Evolutionary conservation across 139 green algal species (phyloP).

Genomic region (Chlamydomonas asymmetrica): DNA sequence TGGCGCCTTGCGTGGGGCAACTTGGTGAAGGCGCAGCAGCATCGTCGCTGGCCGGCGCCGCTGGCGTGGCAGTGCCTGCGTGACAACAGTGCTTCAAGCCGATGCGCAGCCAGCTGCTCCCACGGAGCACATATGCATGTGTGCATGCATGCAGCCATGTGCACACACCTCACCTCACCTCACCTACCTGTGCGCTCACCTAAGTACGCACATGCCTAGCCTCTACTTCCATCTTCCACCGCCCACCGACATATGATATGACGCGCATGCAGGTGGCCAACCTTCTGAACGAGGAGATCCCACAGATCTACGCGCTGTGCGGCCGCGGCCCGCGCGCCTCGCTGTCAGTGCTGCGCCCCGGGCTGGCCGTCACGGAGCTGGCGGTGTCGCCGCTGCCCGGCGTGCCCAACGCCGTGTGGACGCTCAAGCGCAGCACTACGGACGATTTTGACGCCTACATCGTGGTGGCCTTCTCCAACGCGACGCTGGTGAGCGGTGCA

Average conservation of each 20-base stretch:
- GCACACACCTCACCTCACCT: too few species aligned
- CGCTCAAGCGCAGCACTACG: conserved; percentile 56
- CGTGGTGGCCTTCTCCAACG: conserved; percentile 95
- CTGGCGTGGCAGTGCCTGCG: too few species aligned
- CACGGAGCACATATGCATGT: conserved; percentile 33
- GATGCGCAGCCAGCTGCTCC: too few species aligned
- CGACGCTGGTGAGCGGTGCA: conserved; percentile 80
- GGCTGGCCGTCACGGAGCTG: conserved; percentile 91
- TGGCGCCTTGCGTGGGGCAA: too few species aligned
- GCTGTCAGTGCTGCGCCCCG: conserved; percentile 89
- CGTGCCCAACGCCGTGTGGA: conserved; percentile 90
- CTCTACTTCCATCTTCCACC: not conserved
- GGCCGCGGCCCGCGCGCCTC: conserved; percentile 79
- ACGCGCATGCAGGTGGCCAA: conserved; percentile 72
- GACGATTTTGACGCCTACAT: conserved; percentile 96
- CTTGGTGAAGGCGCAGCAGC: too few species aligned
- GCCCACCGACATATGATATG: not conserved
- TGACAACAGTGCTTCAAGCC: too few species aligned
- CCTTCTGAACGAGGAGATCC: conserved; percentile 83
- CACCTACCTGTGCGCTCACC: too few species aligned
- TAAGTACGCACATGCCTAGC: too few species aligned
- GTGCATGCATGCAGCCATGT: not conserved
- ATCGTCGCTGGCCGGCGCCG: too few species aligned
- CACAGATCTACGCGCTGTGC: conserved; percentile 90
- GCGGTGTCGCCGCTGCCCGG: conserved; percentile 88